These are phyloP conservation scores for Xerocomellus intermedius DNA, from an alignment of 768 basidiomycete genomes.

Conservation along the genomic window DNA sequence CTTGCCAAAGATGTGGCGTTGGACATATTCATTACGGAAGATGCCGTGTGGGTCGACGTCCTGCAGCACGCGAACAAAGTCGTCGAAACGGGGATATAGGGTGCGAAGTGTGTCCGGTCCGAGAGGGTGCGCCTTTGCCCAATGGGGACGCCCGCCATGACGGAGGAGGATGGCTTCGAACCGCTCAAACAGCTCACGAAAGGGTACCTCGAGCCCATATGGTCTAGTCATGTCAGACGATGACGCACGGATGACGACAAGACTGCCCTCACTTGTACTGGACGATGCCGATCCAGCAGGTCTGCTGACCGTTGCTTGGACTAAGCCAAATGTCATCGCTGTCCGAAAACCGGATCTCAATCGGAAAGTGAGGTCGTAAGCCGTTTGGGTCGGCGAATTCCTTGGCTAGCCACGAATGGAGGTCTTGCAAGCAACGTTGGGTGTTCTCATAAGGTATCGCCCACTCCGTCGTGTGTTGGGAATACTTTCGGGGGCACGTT, in stretches of 20 bases:
- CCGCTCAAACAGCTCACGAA: slow-evolving; percentile 68
- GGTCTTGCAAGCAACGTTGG: slow-evolving; percentile 62
- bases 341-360: slow-evolving; percentile 89
- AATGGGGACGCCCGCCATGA: slow-evolving; percentile 86
- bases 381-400: slow-evolving; percentile 71
- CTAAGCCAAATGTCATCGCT: slow-evolving; percentile 94
- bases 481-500: slow-evolving; percentile 45
- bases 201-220: slow-evolving; percentile 80
- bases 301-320: slow-evolving; percentile 75
- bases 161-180: slow-evolving; percentile 71
- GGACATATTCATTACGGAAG: slow-evolving; percentile 87
- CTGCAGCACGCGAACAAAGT: slow-evolving; percentile 66
- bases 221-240: slow-evolving; percentile 50
- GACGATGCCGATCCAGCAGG: slow-evolving; percentile 97
- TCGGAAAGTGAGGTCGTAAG: slow-evolving; percentile 84
- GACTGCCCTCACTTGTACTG: slow-evolving; percentile 78
- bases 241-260: background rate
- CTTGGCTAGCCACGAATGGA: slow-evolving; percentile 66
- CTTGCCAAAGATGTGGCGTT: slow-evolving; percentile 80
- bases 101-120: slow-evolving; percentile 58
- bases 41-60: slow-evolving; percentile 71
- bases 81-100: slow-evolving; percentile 80
- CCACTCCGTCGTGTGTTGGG: slow-evolving; percentile 95
- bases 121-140: slow-evolving; percentile 90
- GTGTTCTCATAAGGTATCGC: slow-evolving; percentile 77